Percentiles rank a stretch among this genome's conserved stretches.
These are phyloP conservation scores for Aspergillus uvarum DNA, from an alignment of 2,329 filamentous ascomycete species.

Conservation along the genomic window DNA sequence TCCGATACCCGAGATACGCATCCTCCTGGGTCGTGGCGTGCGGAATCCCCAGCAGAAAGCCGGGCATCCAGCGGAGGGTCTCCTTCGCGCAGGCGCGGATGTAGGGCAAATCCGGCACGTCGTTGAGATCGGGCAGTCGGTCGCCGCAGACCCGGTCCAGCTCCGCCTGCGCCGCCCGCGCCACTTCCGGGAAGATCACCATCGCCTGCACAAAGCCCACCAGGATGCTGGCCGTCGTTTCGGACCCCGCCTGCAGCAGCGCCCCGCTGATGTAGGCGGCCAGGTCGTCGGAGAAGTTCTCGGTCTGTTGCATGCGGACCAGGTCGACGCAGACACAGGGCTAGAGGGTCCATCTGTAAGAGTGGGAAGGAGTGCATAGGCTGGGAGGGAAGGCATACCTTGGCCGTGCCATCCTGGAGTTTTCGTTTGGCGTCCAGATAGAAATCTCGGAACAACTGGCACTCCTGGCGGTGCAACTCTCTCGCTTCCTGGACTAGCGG, in stretches of 20 bases:
- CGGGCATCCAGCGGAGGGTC: conserved; percentile 31
- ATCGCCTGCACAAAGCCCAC: conserved; percentile 50
- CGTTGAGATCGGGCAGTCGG: conserved; percentile 32
- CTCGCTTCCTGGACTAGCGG: no score
- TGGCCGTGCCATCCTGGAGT: no score
- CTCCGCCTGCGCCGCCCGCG: conserved; percentile 41
- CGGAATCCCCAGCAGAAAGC: conserved; percentile 42
- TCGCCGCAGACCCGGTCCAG: conserved; percentile 37
- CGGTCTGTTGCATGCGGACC: no score
- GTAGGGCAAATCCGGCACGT: conserved; percentile 28
- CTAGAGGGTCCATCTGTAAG: no score
- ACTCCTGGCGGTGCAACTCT: no score
- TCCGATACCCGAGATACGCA: background rate
- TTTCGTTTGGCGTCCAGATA: no score
- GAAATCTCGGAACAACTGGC: no score
- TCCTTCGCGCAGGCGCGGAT: conserved; percentile 32
- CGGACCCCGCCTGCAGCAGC: conserved; percentile 50
- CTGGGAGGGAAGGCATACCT: no score
- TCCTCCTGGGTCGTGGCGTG: background rate
- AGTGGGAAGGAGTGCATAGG: no score
- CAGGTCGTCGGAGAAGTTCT: no score
- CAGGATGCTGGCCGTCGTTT: conserved; percentile 49
- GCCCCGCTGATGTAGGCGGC: conserved; percentile 45
- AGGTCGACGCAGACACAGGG: no score
- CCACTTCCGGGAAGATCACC: conserved; percentile 43